These are phyloP conservation scores for Malus sylvestris DNA, from an alignment of 306 rosid species.

Conservation along the genomic window DNA sequence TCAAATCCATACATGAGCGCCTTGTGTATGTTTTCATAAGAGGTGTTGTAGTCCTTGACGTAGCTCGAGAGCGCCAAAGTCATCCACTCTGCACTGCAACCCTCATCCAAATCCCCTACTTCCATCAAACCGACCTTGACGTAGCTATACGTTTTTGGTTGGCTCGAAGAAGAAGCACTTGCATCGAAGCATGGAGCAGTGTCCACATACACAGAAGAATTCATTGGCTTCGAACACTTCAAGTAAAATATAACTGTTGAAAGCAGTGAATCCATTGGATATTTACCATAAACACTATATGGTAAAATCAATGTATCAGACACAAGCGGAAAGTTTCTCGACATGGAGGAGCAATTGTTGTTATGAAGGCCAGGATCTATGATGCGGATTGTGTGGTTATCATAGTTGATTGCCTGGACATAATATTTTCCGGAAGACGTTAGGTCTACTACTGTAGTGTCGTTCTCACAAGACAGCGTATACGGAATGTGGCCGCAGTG, in stretches of 20 bases:
- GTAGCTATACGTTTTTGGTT: not conserved
- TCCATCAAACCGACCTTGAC: not conserved
- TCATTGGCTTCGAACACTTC: not conserved
- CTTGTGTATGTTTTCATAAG: not conserved
- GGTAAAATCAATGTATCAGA: accelerated
- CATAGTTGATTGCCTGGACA: conserved; percentile 26
- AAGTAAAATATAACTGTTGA: not conserved
- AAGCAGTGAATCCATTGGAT: not conserved
- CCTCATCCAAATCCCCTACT: not conserved
- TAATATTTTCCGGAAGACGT: not conserved
- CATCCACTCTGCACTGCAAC: not conserved
- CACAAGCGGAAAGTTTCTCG: not conserved
- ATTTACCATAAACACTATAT: not conserved
- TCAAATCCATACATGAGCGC: not conserved
- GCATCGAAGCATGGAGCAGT: not conserved
- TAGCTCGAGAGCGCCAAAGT: not conserved
- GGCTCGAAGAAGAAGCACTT: not conserved
- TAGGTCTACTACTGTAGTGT: not conserved
- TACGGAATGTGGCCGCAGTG: too few relatives aligned
- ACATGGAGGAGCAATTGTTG: not conserved
- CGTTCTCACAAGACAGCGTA: conserved; percentile 18
- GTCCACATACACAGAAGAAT: not conserved
- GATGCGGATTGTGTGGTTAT: not conserved
- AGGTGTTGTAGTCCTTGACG: not conserved
- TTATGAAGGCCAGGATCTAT: not conserved